phyloP scores from a whole-genome alignment of 2,329 filamentous ascomycete species.

The Cytospora piceicola region DNA sequence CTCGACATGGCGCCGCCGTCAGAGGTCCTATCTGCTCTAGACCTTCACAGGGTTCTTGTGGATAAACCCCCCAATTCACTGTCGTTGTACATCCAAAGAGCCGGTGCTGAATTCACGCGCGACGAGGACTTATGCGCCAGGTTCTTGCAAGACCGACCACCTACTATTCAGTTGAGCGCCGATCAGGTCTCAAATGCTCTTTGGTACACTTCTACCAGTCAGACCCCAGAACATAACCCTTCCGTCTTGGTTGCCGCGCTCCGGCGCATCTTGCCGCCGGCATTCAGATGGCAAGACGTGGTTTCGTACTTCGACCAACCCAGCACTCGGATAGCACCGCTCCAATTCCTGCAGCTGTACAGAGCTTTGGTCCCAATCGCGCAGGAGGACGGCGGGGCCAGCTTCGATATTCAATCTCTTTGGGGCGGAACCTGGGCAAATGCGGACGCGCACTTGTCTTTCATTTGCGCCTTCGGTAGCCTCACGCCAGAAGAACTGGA shows the following conservation, averaged over 20 bases:
- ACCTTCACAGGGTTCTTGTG: slow-evolving; percentile 68
- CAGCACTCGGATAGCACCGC: slow-evolving; percentile 72
- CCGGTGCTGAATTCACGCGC: slow-evolving; percentile 74
- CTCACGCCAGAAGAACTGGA: slow-evolving; percentile 77
- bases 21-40: slow-evolving; percentile 71
- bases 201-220: slow-evolving; percentile 66
- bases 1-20: slow-evolving; percentile 68
- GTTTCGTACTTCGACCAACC: slow-evolving; percentile 81
- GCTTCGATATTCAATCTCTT: slow-evolving; percentile 81
- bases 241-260: slow-evolving; percentile 64
- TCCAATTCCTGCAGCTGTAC: slow-evolving; percentile 83
- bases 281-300: slow-evolving; percentile 73
- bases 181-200: slow-evolving; percentile 82
- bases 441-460: slow-evolving; percentile 88
- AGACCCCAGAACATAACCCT: slow-evolving; percentile 57
- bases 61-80: slow-evolving; percentile 61
- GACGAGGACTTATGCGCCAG: slow-evolving; percentile 69
- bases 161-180: slow-evolving; percentile 69
- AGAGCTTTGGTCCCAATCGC: slow-evolving; percentile 77
- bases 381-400: slow-evolving; percentile 53
- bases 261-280: slow-evolving; percentile 62
- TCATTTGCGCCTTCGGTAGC: slow-evolving; percentile 84
- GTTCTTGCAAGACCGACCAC: slow-evolving; percentile 57
- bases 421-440: slow-evolving; percentile 93
- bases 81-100: slow-evolving; percentile 71